These are phyloP conservation scores for Monosiga brevicollis DNA, from an alignment of 78 protist genomes.

Conservation along the genomic window DNA sequence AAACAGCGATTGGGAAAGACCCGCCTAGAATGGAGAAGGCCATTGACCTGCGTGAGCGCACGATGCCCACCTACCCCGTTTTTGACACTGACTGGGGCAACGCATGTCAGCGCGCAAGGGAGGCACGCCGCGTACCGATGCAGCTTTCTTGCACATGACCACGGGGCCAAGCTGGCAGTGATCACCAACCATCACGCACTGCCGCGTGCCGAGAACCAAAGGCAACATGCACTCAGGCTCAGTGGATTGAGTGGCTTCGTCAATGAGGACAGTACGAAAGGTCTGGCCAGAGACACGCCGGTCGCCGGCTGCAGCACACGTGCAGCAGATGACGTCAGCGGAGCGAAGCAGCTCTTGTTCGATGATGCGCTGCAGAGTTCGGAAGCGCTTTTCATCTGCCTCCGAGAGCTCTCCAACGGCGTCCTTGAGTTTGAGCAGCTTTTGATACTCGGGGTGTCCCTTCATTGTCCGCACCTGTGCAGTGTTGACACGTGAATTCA, in stretches of 20 bases:
- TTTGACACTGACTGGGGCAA: no score
- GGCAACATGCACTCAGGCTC: conserved; percentile 49
- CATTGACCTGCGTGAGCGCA: no score
- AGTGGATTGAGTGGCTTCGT: conserved; percentile 88
- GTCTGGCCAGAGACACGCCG: conserved; percentile 56
- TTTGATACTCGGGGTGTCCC: conserved; percentile 61
- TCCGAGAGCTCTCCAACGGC: conserved; percentile 51
- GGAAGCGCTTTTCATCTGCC: conserved; percentile 56
- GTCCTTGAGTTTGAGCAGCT: conserved; percentile 71
- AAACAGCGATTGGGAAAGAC: conserved; percentile 90
- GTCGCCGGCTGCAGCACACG: conserved; percentile 98
- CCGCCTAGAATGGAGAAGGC: no score
- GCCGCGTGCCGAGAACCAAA: conserved; percentile 52
- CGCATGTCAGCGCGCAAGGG: no score
- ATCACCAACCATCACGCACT: conserved; percentile 64
- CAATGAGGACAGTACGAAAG: conserved; percentile 88
- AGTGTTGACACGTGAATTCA: neutral
- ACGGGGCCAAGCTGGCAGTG: conserved; percentile 98
- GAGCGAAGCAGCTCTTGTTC: neutral
- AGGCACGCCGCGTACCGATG: no score
- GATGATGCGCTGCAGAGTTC: conserved; percentile 4
- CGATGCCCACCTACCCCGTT: no score
- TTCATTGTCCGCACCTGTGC: neutral
- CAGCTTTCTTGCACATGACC: conserved; percentile 92
- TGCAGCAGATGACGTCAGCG: conserved; percentile 96